Evolutionary conservation across 441 rosid genomes (phyloP).

Genomic region (Flueggea neowawraea): DNA sequence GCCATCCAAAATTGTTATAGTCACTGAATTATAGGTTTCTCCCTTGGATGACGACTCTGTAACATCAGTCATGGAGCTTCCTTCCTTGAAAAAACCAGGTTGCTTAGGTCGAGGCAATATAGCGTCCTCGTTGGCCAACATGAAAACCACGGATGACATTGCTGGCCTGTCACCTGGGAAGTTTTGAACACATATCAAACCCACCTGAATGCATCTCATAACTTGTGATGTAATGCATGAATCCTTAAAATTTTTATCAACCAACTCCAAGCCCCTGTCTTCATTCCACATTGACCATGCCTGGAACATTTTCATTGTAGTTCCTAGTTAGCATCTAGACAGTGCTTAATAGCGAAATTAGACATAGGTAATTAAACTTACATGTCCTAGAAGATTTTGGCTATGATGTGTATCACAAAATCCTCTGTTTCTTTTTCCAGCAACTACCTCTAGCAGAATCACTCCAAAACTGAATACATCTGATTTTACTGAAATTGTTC

Average conservation of each 20-base stretch:
- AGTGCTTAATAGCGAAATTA: no score
- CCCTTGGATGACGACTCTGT: no score
- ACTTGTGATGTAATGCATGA: slow-evolving; percentile 30
- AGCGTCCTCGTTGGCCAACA: slow-evolving; percentile 47
- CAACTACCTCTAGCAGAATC: slow-evolving; percentile 47
- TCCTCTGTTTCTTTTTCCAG: slow-evolving; percentile 52
- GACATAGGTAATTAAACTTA: slow-evolving; percentile 21
- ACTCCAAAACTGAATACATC: slow-evolving; percentile 66
- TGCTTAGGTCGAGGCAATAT: slow-evolving; percentile 37
- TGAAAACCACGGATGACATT: slow-evolving; percentile 45
- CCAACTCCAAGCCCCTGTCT: slow-evolving; percentile 34
- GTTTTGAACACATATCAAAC: slow-evolving; percentile 62
- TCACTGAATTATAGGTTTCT: no score
- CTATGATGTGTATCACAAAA: slow-evolving; percentile 18
- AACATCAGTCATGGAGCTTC: not conserved
- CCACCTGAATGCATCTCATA: slow-evolving; percentile 59
- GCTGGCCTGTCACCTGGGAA: slow-evolving; percentile 46
- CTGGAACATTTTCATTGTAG: slow-evolving; percentile 19
- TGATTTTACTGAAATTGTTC: slow-evolving; percentile 46
- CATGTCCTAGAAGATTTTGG: slow-evolving; percentile 22
- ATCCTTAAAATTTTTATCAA: slow-evolving; percentile 27
- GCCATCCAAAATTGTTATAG: no score
- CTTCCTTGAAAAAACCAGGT: slow-evolving; percentile 42
- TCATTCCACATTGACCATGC: slow-evolving; percentile 58
- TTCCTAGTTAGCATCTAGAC: not conserved